A percentile compares a stretch with the other conserved stretches of the same genome.
phyloP scores from a whole-genome alignment of 768 basidiomycete genomes.

The Suillus subluteus region DNA sequence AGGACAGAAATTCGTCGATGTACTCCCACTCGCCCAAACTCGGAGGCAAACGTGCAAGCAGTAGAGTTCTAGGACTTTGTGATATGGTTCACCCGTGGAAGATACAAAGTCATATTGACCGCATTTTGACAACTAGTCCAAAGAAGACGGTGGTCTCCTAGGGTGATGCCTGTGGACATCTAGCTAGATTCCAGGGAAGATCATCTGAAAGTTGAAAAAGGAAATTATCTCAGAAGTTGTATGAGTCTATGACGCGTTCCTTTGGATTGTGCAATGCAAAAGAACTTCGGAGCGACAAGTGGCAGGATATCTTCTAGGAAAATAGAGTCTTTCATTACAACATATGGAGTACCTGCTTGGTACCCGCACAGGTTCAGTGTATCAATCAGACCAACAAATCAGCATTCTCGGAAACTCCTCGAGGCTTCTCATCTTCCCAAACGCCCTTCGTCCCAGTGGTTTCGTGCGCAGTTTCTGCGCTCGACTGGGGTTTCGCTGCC shows the following conservation, averaged over 20 bases:
- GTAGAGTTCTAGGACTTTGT: conserved; percentile 77
- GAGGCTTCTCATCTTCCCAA: not conserved
- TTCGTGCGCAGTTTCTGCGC: not conserved
- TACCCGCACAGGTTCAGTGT: not conserved
- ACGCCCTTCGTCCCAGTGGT: not conserved
- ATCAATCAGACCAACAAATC: not conserved
- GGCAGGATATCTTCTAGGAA: not conserved
- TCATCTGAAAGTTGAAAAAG: too few relatives aligned
- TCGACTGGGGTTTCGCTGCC: not conserved
- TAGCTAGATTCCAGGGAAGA: too few relatives aligned
- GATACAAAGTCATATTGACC: too few relatives aligned
- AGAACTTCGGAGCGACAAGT: not conserved
- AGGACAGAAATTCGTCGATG: conserved; percentile 72
- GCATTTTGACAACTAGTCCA: too few relatives aligned
- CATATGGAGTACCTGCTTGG: not conserved
- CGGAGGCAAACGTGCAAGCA: conserved; percentile 70
- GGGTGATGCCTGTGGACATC: too few relatives aligned
- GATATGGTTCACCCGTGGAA: conserved; percentile 58
- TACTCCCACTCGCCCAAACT: conserved; percentile 79
- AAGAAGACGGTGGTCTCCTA: too few relatives aligned
- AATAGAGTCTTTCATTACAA: not conserved
- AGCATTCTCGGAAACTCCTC: too few relatives aligned
- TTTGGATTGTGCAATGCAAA: not conserved
- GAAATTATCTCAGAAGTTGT: too few relatives aligned
- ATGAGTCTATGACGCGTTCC: too few relatives aligned